These are phyloP conservation scores for Colletotrichum eleusines DNA, from an alignment of 2,329 filamentous ascomycete species.

Conservation along the genomic window DNA sequence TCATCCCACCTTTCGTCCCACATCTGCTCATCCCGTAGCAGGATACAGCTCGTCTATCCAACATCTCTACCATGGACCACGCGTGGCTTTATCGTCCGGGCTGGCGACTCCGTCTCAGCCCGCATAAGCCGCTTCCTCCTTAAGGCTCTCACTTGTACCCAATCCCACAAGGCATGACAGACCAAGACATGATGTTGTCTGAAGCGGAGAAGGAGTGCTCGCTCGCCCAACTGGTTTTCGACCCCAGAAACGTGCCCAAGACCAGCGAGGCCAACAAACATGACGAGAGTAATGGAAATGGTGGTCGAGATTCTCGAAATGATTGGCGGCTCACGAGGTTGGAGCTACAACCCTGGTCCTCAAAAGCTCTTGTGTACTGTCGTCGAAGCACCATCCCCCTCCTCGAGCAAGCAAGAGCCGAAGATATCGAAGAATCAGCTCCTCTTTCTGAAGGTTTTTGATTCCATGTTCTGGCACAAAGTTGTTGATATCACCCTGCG, in stretches of 20 bases:
- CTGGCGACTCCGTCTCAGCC: background rate
- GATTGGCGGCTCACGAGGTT: background rate
- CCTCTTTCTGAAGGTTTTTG: conserved; percentile 18
- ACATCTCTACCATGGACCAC: background rate
- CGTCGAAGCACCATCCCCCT: background rate
- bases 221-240: background rate
- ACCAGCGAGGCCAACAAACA: background rate
- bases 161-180: background rate
- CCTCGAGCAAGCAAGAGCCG: background rate
- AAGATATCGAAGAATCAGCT: background rate
- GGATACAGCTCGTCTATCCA: background rate
- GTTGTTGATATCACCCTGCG: background rate
- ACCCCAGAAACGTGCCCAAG: background rate
- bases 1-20: too few species aligned
- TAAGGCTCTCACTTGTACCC: conserved; percentile 14
- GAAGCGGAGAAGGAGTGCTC: background rate
- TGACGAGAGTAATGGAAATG: background rate
- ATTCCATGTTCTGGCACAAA: conserved; percentile 14
- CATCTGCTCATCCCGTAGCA: background rate
- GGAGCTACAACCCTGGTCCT: background rate
- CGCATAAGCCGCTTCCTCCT: conserved; percentile 7
- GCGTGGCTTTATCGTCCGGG: background rate
- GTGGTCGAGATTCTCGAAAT: conserved; percentile 6
- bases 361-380: conserved; percentile 26
- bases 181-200: background rate